Conservation (phyloP, 257 asterid genomes). For the Solanum appendiculatum region DNA sequence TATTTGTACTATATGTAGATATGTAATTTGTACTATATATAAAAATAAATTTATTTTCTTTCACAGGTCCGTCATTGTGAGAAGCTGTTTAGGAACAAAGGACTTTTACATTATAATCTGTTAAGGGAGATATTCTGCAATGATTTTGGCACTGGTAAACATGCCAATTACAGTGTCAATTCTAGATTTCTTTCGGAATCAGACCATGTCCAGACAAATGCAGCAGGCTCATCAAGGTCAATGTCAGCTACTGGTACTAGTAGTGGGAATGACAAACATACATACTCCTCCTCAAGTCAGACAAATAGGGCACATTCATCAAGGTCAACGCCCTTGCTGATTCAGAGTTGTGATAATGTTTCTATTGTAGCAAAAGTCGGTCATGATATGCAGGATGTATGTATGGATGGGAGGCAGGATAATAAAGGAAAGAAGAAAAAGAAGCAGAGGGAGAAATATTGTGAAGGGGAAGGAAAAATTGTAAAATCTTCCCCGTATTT, state of each 20-base stretch:
- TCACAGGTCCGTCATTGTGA: background rate
- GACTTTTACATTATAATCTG: background rate
- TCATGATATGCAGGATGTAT: background rate
- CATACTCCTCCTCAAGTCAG: background rate
- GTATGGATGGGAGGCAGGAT: background rate
- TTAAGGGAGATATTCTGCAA: background rate
- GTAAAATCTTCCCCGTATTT: background rate
- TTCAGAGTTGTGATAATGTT: background rate
- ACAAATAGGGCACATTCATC: background rate
- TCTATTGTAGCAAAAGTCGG: background rate
- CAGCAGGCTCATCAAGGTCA: background rate
- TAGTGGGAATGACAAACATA: background rate
- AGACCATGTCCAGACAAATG: background rate
- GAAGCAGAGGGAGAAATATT: background rate
- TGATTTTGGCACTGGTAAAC: background rate
- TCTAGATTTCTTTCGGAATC: background rate
- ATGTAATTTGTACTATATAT: background rate
- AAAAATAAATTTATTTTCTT: background rate
- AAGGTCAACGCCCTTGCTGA: background rate
- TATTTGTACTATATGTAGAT: background rate
- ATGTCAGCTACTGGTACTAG: background rate
- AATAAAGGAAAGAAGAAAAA: background rate
- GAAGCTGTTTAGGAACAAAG: background rate
- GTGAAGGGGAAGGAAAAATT: background rate
- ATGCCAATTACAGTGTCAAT: background rate